These are phyloP conservation scores for Cicer arietinum DNA, from an alignment of 306 rosid species.

Conservation along the genomic window DNA sequence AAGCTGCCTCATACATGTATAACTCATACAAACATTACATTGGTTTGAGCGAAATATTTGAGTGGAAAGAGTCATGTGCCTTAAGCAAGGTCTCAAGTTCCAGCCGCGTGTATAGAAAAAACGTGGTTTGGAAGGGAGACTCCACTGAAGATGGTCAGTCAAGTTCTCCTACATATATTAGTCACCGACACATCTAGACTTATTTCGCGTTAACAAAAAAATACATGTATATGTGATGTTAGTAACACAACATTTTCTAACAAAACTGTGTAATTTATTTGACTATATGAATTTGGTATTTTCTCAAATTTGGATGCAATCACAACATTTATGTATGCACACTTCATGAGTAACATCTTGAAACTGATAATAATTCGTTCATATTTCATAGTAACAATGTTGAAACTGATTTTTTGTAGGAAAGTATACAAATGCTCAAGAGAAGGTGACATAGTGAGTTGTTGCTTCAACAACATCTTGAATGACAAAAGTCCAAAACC, in stretches of 20 bases:
- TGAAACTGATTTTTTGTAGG: conserved; percentile 52
- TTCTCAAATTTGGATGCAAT: conserved; percentile 28
- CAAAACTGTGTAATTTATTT: background rate
- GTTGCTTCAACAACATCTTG: conserved; percentile 66
- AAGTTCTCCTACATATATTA: too few relatives aligned
- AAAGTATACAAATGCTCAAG: conserved; percentile 75
- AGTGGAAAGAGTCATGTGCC: too few relatives aligned
- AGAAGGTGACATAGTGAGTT: conserved; percentile 68
- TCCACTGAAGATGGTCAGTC: too few relatives aligned
- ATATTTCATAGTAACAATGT: conserved; percentile 4
- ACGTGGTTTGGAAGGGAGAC: too few relatives aligned
- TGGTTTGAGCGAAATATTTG: too few relatives aligned
- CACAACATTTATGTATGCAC: background rate
- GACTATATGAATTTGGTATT: background rate
- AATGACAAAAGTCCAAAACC: conserved; percentile 71
- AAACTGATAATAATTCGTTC: background rate
- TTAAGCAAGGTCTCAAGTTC: too few relatives aligned
- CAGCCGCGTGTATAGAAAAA: too few relatives aligned
- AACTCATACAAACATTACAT: background rate
- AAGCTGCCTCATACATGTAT: background rate
- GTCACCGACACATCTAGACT: too few relatives aligned
- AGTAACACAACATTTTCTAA: background rate
- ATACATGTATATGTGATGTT: background rate
- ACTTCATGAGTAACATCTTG: background rate
- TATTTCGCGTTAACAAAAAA: too few relatives aligned